phyloP scores from a whole-genome alignment of 805 yeast species.

The Yarrowia deformans region DNA sequence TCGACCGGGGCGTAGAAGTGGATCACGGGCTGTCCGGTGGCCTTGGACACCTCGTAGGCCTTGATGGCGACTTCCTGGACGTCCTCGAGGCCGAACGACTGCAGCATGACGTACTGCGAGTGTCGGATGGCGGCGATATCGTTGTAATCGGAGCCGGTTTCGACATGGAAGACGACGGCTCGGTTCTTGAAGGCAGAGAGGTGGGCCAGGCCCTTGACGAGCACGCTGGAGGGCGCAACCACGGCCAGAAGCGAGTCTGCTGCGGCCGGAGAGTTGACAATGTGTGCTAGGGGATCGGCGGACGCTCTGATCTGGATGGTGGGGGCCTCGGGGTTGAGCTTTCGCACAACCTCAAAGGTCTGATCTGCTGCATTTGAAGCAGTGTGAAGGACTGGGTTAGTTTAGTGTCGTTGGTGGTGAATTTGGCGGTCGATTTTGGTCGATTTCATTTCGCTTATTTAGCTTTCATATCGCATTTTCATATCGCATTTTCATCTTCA shows the following conservation, averaged over 20 bases:
- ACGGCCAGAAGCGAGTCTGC: slow-evolving; percentile 51
- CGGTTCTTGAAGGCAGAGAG: slow-evolving; percentile 54
- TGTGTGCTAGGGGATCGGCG: slow-evolving; percentile 38
- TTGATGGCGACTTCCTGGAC: slow-evolving; percentile 62
- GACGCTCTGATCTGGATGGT: slow-evolving; percentile 36
- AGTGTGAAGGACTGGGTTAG: slow-evolving; percentile 36
- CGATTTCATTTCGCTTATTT: slow-evolving; percentile 9
- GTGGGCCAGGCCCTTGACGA: slow-evolving; percentile 68
- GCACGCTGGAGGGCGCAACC: slow-evolving; percentile 55
- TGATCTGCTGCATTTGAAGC: slow-evolving; percentile 38
- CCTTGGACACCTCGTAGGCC: slow-evolving; percentile 64
- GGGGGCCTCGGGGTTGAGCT: slow-evolving; percentile 15
- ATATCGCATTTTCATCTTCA: no score
- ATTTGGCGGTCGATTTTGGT: not conserved
- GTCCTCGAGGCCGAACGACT: slow-evolving; percentile 68
- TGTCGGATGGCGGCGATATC: slow-evolving; percentile 77
- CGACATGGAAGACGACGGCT: slow-evolving; percentile 67
- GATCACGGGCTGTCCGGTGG: slow-evolving; percentile 63
- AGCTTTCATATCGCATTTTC: slow-evolving; percentile 2
- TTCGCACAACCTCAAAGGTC: slow-evolving; percentile 32
- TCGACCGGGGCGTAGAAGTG: slow-evolving; percentile 62
- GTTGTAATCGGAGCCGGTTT: slow-evolving; percentile 67
- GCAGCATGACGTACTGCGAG: slow-evolving; percentile 65
- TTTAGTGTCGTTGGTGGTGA: not conserved
- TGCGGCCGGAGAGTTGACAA: slow-evolving; percentile 20